Percentiles rank a stretch among this genome's conserved stretches.
phyloP scores from a whole-genome alignment of 257 asterid genomes.

The Nicotiana otophora region DNA sequence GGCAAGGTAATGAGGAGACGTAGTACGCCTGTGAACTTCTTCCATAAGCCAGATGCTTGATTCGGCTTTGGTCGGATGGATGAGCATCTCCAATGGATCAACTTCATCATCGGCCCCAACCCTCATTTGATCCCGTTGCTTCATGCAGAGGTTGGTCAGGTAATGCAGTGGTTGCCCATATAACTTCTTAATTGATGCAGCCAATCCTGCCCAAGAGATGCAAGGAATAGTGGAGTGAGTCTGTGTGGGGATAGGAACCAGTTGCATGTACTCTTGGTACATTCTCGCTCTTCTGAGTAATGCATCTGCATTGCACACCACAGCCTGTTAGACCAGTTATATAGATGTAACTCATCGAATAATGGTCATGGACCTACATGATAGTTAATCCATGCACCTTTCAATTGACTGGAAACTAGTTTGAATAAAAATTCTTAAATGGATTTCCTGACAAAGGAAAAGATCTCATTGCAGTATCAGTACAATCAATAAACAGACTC shows the following conservation, averaged over 20 bases:
- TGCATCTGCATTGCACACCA: conserved; percentile 31
- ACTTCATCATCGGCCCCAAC: conserved; percentile 38
- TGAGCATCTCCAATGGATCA: conserved; percentile 35
- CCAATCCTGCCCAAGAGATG: conserved; percentile 66
- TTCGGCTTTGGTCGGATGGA: conserved; percentile 63
- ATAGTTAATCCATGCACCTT: background rate
- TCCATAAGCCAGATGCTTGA: conserved; percentile 63
- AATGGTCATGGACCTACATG: background rate
- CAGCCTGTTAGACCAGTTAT: background rate
- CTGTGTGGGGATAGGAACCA: conserved; percentile 43
- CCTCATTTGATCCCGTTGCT: conserved; percentile 45
- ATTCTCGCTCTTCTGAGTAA: conserved; percentile 36
- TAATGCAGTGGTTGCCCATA: conserved; percentile 78
- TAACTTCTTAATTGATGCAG: conserved; percentile 45
- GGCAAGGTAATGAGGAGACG: conserved; percentile 46
- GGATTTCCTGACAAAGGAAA: background rate
- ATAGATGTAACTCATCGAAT: background rate
- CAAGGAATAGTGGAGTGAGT: conserved; percentile 51
- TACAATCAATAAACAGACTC: background rate
- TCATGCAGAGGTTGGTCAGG: conserved; percentile 59
- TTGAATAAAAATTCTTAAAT: background rate
- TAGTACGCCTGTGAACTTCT: conserved; percentile 48
- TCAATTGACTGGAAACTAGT: conserved; percentile 1
- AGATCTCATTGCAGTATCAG: background rate
- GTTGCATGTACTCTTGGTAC: conserved; percentile 53